Evolutionary conservation across 2,329 filamentous ascomycete species (phyloP), one percentile per base, ranked within the genome.

Genomic region (Talaromyces sp.): DNA sequence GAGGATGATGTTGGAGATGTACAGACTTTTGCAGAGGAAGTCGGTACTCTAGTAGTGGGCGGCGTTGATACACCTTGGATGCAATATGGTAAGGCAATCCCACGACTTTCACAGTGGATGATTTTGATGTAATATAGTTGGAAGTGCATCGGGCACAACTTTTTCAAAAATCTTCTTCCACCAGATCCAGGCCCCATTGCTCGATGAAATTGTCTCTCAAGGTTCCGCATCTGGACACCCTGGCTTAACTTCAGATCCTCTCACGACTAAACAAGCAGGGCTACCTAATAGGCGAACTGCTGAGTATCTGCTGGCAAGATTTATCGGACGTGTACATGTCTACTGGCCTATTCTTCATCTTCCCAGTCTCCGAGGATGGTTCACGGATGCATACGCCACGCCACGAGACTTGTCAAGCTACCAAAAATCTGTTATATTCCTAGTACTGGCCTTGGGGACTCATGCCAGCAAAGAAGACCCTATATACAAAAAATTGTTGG

Each of bases 261-360:
- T 56, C 19, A 56, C 53, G 15, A 36, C 53, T 10, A 56, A 15
- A 36, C 53, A 56, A 56, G 53, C 53, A 36, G 53, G 53, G 1
- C 7, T 56, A 6, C 53, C 53, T 36, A 31, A 36, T 11, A 56
- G 53, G 22, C 7, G 53, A 10, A 22, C 29, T 1, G 29, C 53
- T 13, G 53, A 56, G 17, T 56, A 56, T 8, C 25, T 56, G 13
- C 29, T 56, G 17, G 53, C 53, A 56, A 34, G 53, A 56, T 56
- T 56, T 8, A 8, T 56, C 0, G 53, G 53, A 13, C 53, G 53
- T 34, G 19, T 56, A 56, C 53, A 56, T 36, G 53, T 36, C 53
- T 56, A 56, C 31, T 56, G 53, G 53, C 53, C 53, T 19, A 56
- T 56, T 7, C n/a, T 56, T 31, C 53, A 56, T 15, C 53, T 56